Base-by-base conservation (phyloP, 768 basidiomycete species). In the Termitomyces bulborhizus region DNA sequence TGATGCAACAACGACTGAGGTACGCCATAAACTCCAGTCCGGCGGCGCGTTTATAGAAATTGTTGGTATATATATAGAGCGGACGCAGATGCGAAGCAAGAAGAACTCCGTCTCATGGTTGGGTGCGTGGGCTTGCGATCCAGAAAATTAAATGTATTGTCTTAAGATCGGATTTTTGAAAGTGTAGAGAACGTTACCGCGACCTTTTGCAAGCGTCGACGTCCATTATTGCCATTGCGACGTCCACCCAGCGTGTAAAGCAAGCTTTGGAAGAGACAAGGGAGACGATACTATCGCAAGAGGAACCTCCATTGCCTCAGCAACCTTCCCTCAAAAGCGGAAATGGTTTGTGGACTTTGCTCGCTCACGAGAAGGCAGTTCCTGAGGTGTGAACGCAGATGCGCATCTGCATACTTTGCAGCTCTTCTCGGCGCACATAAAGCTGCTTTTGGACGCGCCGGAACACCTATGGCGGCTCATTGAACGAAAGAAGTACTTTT, bases 381-480 rank as follows among this genome's bases (percentile, higher is more conserved):
- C 12, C 15, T 40, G 21, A 39, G 32, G 31, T 24, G 37, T 48
- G 42, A 50, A 49, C 26, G 32, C 62, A 89, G 90, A 92, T 64
- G 69, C 77, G 27, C 85, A 90, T 62, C 66, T 93, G 27, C 80
- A 80, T 54, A 74, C 80, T 12, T 63, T 93, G 41, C 91, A 92
- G 61, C 70, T 83, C 7, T 78, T 94, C 16, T 88, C 93, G 27
- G 91, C 92, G 0, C 92, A 96, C 65, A 77, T 97, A 63, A 96
- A 95, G 67, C 71, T 97, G n/a, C 77, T 97, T 16, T 72, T 97
- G 6, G 94, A 97, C 69, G 86, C 91, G 8, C 93, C 94, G 6
- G 94, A 97, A 67, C 86, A 93, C 69, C 70, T 97, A 21, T 97
- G 94, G 89, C 80, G 89, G 3, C 76, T 94, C 51, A 81, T 96